Conservation (phyloP, 257 asterid species). For the Oldenlandia corymbosa region DNA sequence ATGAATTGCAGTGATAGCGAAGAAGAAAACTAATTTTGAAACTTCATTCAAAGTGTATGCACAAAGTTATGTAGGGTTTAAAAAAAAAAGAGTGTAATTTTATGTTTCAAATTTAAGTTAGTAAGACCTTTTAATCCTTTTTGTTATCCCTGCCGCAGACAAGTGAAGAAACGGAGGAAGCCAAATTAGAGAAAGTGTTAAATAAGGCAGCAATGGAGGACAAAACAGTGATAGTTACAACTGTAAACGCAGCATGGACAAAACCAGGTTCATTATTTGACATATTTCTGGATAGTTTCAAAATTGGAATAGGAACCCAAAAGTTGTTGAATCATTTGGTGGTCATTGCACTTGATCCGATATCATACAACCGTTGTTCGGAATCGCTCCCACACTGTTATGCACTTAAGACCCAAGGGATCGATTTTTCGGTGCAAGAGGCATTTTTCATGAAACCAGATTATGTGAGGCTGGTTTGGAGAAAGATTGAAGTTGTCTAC, state of each 20-base stretch:
- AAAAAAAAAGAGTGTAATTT: no score
- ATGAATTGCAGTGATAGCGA: no score
- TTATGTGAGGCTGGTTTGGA: conserved; percentile 30
- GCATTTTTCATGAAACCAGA: conserved; percentile 36
- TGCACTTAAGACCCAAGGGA: conserved; percentile 25
- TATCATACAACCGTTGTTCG: conserved; percentile 4
- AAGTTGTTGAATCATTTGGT: conserved; percentile 9
- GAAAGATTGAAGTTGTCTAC: conserved; percentile 26
- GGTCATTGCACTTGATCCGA: neutral
- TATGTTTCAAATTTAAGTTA: no score
- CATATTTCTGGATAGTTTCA: conserved; percentile 13
- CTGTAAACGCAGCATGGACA: conserved; percentile 14
- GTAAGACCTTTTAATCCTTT: no score
- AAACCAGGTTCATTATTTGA: conserved; percentile 6
- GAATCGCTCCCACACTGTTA: conserved; percentile 1
- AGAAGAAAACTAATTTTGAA: no score
- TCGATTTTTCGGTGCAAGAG: conserved; percentile 43
- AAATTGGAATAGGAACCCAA: conserved; percentile 6
- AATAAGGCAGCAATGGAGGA: conserved; percentile 6
- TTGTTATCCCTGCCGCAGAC: neutral
- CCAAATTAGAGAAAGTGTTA: neutral
- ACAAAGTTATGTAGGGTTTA: no score
- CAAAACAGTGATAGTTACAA: conserved; percentile 9
- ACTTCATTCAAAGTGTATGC: no score
- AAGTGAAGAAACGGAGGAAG: neutral